Base-by-base conservation (phyloP, 1,284 basidiomycete species). In the Ceratobasidium sp. region DNA sequence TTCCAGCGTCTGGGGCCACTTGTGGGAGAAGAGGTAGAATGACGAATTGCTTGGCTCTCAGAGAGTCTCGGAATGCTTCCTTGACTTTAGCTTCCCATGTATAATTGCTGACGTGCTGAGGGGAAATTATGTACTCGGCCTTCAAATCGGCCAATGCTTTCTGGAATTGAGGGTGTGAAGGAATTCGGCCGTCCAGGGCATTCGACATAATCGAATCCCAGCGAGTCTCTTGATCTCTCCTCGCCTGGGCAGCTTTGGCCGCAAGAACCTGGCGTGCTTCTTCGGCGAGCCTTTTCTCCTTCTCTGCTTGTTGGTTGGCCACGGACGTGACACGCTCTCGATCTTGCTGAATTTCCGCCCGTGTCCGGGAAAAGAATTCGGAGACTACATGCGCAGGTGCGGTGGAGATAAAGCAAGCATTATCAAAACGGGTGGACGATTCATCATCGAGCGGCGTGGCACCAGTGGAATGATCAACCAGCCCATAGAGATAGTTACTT, bases 371-470 rank as follows among this genome's bases (percentile, higher is more conserved):
- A 78, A 90, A 89, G 82, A 88, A 90, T 1, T 84, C 83, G 27
- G 83, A 82, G 41, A 93, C 86, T 18, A 85, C 86, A 0, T 86
- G 83, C 57, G 82, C 81, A 3, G 93, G 92, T 16, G 91, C 91
- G 80, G 89, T 89, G 67, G 87, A 86, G 50, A 90, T 85, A 83
- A 87, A 87, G 64, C 79, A 79, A 18, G 77, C 68, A 12, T 75
- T 67, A 52, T 79, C 77, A 65, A 79, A 79, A 14, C 35, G 77
- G 59, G 66, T 77, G 27, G 64, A 79, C 57, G 54, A 71, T 55
- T 33, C 83, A 68, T 88, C 86, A 77, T 91, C 86, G 33, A 91
- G 81, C 1, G 90, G 88, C 0, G 89, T 91, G 41, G 82, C 82
- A 7, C 86, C 86, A 18, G 86, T 87, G 4, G 82, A 78, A 30